Evolutionary conservation across 2,329 filamentous ascomycete genomes (phyloP), one percentile per base, ranked within the genome.

Genomic region (Cercospora janseana): DNA sequence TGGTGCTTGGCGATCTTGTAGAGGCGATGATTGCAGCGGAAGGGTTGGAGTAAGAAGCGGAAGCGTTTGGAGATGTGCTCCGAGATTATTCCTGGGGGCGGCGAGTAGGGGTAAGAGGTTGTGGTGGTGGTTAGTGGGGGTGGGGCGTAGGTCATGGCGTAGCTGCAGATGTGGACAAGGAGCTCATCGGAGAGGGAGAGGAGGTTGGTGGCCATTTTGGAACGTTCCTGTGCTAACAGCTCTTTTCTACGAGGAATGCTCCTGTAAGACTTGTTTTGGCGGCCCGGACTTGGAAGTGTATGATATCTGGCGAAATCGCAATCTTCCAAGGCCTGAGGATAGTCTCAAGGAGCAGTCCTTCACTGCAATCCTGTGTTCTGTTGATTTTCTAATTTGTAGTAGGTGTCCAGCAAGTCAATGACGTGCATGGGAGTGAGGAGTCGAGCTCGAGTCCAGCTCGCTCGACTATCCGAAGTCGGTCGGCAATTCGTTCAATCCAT

Each of bases 141-240:
- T 9, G 43, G 28, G 3, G 21, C 7, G 12, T 31, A 18, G 10
- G 18, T 34, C 42, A 46, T 46, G 26, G 49, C 49, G 9, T 46
- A 42, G 27, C 35, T 41, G 8, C 49, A 51, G 20, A 51, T 37
- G 8, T 51, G 43, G 3, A 43, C 42, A 9, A 51, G 27, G 7
- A 51, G 49, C 35, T 51, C 49, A 31, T 51, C 42, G 21, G 49
- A 51, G 6, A 51, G 35, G 32, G 41, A 40, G 4, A 50, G 31
- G 2, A 50, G 24, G 6, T 4, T 18, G 7, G 20, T 20, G 8
- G 18, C 7, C n/a, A 9, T 5, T 16, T 21, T 43, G 4, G n/a
- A n/a, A n/a, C n/a, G 8, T 13, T 23, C 8, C 4, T 16, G 3
- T 2, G n/a, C n/a, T n/a, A n/a, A n/a, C n/a, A n/a, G n/a, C n/a